Evolutionary conservation across 768 basidiomycete genomes (phyloP), one percentile per base, ranked within the genome.

Genomic region (Strobilomyces echinocephalus): DNA sequence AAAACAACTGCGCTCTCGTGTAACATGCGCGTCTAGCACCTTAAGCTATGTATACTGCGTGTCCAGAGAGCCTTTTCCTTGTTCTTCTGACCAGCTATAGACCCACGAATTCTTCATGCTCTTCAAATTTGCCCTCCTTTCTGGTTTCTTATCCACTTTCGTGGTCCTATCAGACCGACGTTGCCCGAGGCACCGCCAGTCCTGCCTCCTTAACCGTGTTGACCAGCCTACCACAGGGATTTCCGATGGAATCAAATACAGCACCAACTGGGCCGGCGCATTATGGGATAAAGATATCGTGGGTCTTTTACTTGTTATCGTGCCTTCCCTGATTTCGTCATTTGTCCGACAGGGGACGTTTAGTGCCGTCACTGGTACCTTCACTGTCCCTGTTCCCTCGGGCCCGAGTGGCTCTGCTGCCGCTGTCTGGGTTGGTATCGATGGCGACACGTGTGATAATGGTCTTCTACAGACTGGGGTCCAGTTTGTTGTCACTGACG

Each of bases 381-480:
- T 56, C 24, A 21, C 41, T 1, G 44, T 47, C 16, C 51, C 54
- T 4, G 2, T 0, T 3, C 28, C 34, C 14, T 36, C 18, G 9
- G 53, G 57, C 21, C 0, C 14, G 2, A 1, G 1, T 3, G 30
- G 31, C 8, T 3, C 24, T n/a, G 24, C 39, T 40, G 41, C 38
- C 5, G 12, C 33, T 44, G 28, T 33, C 14, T 56, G 49, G 54
- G 43, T 56, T 2, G 54, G 58, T 11, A 41, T 60, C 18, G 52
- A 60, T 21, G 58, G 58, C 3, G 15, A 43, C 33, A 44, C 15
- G 2, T 60, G 54, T 21, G 24, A 9, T 12, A 28, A 4, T 8
- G 24, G 24, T 15, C 24, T 43, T 26, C 24, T 43, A 24, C 21
- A 26, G 6, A 8, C 41, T 28, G 60, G 60, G 6, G 10, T 60